A percentile compares a stretch with the other conserved stretches of the same genome.
Conservation (phyloP, 2,329 filamentous ascomycete genomes). For the Pestalotiopsis sp. region DNA sequence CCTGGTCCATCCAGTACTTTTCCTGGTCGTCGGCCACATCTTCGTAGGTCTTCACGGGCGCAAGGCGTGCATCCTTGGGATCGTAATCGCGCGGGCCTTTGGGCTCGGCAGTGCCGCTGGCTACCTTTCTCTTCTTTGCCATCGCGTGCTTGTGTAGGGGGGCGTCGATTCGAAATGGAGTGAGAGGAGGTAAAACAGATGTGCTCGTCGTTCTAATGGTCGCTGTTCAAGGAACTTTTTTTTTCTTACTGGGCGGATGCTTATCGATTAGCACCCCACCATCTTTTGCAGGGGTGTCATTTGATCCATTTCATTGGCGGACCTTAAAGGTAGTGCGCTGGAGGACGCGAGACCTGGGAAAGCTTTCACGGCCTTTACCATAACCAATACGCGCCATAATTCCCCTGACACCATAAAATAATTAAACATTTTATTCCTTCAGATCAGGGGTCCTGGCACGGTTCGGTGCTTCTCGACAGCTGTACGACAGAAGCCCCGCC, state of each 20-base stretch:
- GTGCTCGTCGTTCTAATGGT: neutral
- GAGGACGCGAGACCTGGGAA: too few species aligned
- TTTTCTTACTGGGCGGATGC: neutral
- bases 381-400: too few species aligned
- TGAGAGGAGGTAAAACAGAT: neutral
- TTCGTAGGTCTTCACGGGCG: conserved; percentile 66
- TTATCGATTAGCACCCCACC: conserved; percentile 11
- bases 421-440: neutral
- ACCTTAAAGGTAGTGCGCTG: neutral
- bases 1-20: conserved; percentile 86
- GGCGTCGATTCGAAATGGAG: neutral
- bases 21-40: conserved; percentile 94
- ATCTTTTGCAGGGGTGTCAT: neutral
- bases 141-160: conserved; percentile 38
- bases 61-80: conserved; percentile 63
- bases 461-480: neutral
- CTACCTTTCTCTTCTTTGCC: conserved; percentile 74
- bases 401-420: neutral
- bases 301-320: neutral
- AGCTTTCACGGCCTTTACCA: too few species aligned
- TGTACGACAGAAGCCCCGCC: neutral
- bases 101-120: conserved; percentile 46
- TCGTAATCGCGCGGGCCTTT: conserved; percentile 59
- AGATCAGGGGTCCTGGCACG: neutral
- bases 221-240: neutral